Base-by-base conservation (phyloP, 345 rosid species). In the Pseudoturritis turrita region DNA sequence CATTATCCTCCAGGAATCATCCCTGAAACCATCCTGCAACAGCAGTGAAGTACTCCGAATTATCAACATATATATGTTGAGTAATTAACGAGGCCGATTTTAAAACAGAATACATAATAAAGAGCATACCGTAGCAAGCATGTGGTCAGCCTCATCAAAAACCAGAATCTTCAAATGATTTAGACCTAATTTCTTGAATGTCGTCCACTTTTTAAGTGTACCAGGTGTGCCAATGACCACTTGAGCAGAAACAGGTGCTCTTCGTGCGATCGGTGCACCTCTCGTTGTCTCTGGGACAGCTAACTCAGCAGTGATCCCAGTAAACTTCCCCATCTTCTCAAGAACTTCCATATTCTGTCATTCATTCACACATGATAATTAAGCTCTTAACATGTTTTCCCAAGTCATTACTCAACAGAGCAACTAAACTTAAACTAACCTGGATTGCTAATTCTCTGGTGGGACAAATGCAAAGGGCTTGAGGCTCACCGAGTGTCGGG, bases 181-280 rank as follows among this genome's bases (percentile, higher is more conserved):
- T 15, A 77, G 56, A 40, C 87, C 79, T 78, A 95, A 74, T 76
- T 86, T 91, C 86, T 72, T 95, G 5, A 18, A 61, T 0, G 96
- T 44, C 81, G 88, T 86, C 87, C 91, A 84, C 74, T 74, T 95
- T 81, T 87, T 91, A 39, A 95, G 70, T 2, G 99, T 95, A 36
- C 99, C 99, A 61, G 99, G 97, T 37, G 99, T 95, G 19, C 99
- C 99, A 69, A 95, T 89, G 64, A 95, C 98, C 51, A 95, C 81
- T 66, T 95, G 99, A 0, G 94, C 85, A 0, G 80, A 61, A 52
- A 95, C 58, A 3, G 87, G 80, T 22, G 82, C 74, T 41, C 90
- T 75, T 71, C 56, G 77, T 21, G 74, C 26, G 5, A 81, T 23
- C 2, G 89, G 77, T 3, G 80, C 70, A 18, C 67, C 76, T 69